Evolutionary conservation across 208 protist genomes (phyloP).

Genomic region (Herpetomonas samuelpessoai): DNA sequence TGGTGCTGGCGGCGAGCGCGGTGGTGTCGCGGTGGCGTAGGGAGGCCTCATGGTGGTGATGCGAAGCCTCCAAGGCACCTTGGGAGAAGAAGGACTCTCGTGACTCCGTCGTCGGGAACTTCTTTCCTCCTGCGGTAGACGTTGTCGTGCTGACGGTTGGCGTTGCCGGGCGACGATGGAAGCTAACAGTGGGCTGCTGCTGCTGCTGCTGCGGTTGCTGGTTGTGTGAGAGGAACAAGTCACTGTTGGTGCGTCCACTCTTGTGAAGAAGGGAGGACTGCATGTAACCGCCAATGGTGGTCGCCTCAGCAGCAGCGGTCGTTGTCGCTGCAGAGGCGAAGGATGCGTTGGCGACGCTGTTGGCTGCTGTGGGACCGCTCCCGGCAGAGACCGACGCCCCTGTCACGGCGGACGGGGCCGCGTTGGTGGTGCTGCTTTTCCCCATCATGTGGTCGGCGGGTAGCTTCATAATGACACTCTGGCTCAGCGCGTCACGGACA

Average conservation of each 20-base stretch:
- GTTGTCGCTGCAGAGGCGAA: neutral
- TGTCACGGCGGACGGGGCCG: neutral
- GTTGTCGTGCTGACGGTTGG: neutral
- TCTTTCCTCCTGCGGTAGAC: neutral
- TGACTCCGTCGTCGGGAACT: neutral
- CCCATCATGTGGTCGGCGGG: slow-evolving; percentile 19
- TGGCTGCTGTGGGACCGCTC: neutral
- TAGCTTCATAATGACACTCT: slow-evolving; percentile 47
- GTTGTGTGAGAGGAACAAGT: no score
- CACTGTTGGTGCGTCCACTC: no score
- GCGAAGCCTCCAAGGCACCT: neutral
- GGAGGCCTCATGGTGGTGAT: neutral
- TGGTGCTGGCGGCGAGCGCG: neutral
- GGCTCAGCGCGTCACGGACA: slow-evolving; percentile 57
- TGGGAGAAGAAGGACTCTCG: slow-evolving; percentile 2
- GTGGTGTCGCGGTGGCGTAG: neutral
- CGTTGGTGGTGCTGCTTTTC: slow-evolving; percentile 5
- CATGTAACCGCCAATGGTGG: neutral
- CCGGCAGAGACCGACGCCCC: neutral
- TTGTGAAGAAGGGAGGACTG: no score
- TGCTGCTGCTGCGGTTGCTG: slow-evolving; percentile 1
- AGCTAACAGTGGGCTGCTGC: neutral
- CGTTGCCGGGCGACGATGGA: neutral
- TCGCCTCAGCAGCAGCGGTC: neutral
- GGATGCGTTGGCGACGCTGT: neutral